Base-by-base conservation (phyloP, 805 yeast genomes). In the Priceomyces castillae region DNA sequence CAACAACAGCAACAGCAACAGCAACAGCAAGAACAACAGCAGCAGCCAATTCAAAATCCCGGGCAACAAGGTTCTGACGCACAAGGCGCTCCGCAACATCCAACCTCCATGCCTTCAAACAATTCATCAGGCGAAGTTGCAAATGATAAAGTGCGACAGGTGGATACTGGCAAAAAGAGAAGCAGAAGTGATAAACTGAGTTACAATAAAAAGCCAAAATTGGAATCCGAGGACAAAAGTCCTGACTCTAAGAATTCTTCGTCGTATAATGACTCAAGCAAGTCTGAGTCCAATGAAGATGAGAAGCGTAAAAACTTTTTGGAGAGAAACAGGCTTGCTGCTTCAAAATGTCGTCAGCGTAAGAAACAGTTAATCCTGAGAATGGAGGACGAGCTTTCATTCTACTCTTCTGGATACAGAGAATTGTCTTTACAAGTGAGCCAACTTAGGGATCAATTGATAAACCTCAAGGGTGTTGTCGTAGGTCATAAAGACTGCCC, bases 311-410 rank as follows among this genome's bases (percentile, higher is more conserved):
- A 75, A 59, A 83, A 73, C 58, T 92, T 80, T 56, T 65, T 94
- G 50, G 99, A 94, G 60, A 75, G 98, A 49, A 94, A 94, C 63
- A 76, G 99, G 45, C 80, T 94, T 7, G 99, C 99, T 0, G 99
- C 99, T 0, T 81, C 94, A 18, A 90, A 90, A 60, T 94, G 98
- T 71, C 79, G 99, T 46, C 95, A 87, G 64, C 78, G 97, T 44
- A 94, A 94, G 73, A 94, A 94, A 69, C 89, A 87, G 59, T 84
- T 85, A 73, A 78, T 90, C 26, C 82, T 79, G 45, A 85, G 84
- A 52, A 84, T 94, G 79, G 95, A 90, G 60, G 80, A 75, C 37
- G 95, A 90, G 59, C 73, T 89, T 41, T 75, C 80, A 35, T 82
- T 78, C 53, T 88, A 82, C 59, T 74, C 86, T 14, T 62, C 73